These are phyloP conservation scores for Boletus sp. DNA, from an alignment of 768 basidiomycete species.

Conservation along the genomic window DNA sequence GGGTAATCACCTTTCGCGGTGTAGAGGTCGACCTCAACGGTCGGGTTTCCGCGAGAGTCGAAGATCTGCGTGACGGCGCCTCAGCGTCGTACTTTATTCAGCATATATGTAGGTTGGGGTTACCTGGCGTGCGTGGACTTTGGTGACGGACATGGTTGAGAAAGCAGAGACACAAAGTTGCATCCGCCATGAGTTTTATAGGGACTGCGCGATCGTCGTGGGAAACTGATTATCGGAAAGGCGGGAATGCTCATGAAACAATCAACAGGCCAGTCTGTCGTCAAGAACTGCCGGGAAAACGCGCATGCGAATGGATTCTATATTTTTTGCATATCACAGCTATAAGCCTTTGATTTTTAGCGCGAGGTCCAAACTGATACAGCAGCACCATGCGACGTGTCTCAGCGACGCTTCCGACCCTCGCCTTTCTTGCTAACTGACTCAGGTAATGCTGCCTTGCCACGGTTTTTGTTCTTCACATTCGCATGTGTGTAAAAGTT, in stretches of 20 bases:
- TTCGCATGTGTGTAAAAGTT: constrained; percentile 88
- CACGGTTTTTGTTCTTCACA: constrained; percentile 83
- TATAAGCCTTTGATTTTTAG: constrained; percentile 6
- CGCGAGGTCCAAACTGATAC: constrained; percentile 12
- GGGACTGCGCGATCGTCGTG: constrained; percentile 20
- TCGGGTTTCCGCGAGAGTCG: constrained; percentile 98
- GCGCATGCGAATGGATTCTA: constrained; percentile 1
- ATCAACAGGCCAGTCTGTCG: constrained; percentile 4
- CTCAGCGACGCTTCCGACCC: constrained; percentile 37
- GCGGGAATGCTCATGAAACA: constrained; percentile 9
- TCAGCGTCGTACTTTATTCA: constrained; percentile 8
- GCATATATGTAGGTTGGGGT: constrained; percentile 8
- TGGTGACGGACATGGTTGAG: constrained; percentile 82
- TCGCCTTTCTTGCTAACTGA: constrained; percentile 49
- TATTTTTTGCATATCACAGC: constrained; percentile 14
- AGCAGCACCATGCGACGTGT: constrained; percentile 13
- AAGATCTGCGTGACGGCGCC: constrained; percentile 68
- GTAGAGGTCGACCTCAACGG: constrained; percentile 89
- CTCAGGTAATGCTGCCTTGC: constrained; percentile 58
- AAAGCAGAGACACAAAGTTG: constrained; percentile 19
- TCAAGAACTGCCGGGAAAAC: not conserved
- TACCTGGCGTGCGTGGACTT: constrained; percentile 92
- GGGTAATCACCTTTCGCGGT: constrained; percentile 72
- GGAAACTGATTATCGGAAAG: constrained; percentile 36
- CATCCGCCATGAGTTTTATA: constrained; percentile 21